Base-by-base conservation (phyloP, 371 early-diverging fungal species). In the Funneliformis caledonium region DNA sequence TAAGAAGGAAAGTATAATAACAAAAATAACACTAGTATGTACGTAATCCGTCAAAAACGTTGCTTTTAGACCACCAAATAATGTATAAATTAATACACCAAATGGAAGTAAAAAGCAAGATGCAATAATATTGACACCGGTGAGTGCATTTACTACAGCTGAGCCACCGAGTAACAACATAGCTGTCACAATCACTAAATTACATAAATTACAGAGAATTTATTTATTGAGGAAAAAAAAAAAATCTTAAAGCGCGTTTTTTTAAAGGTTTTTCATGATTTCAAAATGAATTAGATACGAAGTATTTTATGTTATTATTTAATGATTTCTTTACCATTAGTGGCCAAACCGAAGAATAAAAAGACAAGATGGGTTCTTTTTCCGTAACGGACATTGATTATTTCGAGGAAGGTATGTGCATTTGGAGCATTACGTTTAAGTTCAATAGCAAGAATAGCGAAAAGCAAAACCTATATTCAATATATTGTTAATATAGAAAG, bases 31-130 rank as follows among this genome's bases (percentile, higher is more conserved):
- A 6, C 87, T 88, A 2, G 93, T 93, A 72, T 93, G 93, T 4
- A 90, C 84, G 76, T 93, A 93, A 82, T 93, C 93, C 4, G 93
- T 91, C 42, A 93, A 84, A 62, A 93, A 93, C 0, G 93, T 93
- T 2, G 93, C 93, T 81, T 93, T 93, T 60, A 93, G 86, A 26
- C 93, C 93, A 64, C 93, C 93, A 83, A 89, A 88, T 6, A 91
- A 85, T 0, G 91, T 91, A 77, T 93, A 93, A 47, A 88, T 83
- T 74, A 90, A 88, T 2, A 93, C 93, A 78, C 93, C 93, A 3
- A 93, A 72, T 14, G 93, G 93, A 22, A 93, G 85, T 22, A 93
- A 84, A 72, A 93, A 89, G 78, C 90, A 91, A 10, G 89, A 92
- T 2, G 93, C 93, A 79, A 88, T 87, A 12, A 87, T 87, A 80